A percentile compares a stretch with the other conserved stretches of the same genome.
Conservation (phyloP, 192 early-diverging fungal genomes). For the Geosiphon pyriformis region DNA sequence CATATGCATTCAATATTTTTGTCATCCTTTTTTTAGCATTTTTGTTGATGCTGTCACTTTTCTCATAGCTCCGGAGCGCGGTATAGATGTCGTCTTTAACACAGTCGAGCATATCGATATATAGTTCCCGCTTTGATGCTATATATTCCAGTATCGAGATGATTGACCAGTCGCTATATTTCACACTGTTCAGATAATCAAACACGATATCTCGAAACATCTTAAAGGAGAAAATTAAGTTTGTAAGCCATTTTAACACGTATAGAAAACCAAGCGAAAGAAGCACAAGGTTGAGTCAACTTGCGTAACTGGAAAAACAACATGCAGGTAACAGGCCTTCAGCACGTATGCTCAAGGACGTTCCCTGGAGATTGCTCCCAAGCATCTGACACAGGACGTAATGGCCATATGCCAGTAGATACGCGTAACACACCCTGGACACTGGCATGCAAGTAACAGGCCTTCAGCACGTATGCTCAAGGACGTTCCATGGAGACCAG, state of each 20-base stretch:
- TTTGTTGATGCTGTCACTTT: neutral
- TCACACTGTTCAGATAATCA: constrained; percentile 15
- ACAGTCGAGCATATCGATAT: constrained; percentile 12
- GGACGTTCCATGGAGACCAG: constrained; percentile 26
- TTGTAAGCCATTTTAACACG: neutral
- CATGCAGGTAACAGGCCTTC: constrained; percentile 19
- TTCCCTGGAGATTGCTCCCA: constrained; percentile 20
- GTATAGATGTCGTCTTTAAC: constrained; percentile 22
- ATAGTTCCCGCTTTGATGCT: constrained; percentile 20
- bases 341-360: constrained; percentile 13
- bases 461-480: constrained; percentile 18
- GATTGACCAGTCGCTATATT: constrained; percentile 21
- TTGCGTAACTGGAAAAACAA: constrained; percentile 12
- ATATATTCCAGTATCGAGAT: constrained; percentile 24
- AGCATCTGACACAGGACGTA: constrained; percentile 28
- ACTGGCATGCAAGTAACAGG: constrained; percentile 26
- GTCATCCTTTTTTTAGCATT: constrained; percentile 10
- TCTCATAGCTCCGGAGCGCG: neutral
- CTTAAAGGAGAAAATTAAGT: constrained; percentile 11
- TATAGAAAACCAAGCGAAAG: constrained; percentile 1
- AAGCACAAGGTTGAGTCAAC: neutral
- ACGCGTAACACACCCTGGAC: constrained; percentile 26
- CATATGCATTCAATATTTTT: constrained; percentile 15
- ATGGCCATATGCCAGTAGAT: constrained; percentile 30
- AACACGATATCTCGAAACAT: constrained; percentile 6